Percentiles rank a stretch among this genome's conserved stretches.
These are phyloP conservation scores for Posidonia oceanica DNA, from an alignment of 116 monocot species.

Conservation along the genomic window DNA sequence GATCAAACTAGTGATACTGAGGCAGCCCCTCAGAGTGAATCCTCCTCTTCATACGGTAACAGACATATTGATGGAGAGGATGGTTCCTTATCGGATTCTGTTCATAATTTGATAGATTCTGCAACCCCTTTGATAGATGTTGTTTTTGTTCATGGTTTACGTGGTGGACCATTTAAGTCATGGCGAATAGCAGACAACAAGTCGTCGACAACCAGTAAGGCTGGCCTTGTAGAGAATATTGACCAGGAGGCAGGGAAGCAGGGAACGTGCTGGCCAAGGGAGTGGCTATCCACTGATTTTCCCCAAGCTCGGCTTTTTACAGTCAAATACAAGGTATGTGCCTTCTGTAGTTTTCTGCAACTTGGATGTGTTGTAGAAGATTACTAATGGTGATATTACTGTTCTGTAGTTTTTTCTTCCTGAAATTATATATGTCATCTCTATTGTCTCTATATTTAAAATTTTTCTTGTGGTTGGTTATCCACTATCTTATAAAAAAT, in stretches of 20 bases:
- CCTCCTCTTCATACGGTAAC: conserved; percentile 7
- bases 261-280: conserved; percentile 95
- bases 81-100: conserved; percentile 11
- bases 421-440: not conserved
- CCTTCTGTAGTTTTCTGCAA: not conserved
- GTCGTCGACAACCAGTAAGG: conserved; percentile 78
- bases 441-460: not conserved
- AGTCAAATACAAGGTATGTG: conserved; percentile 88
- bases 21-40: conserved; percentile 4
- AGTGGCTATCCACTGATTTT: conserved; percentile 89
- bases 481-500: conserved; percentile 9
- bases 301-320: conserved; percentile 71
- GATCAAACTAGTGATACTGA: conserved; percentile 11
- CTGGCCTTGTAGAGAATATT: conserved; percentile 84
- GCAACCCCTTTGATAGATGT: conserved; percentile 50
- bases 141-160: conserved; percentile 89
- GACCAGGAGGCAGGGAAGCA: conserved; percentile 92
- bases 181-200: conserved; percentile 96
- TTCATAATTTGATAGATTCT: conserved; percentile 2
- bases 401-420: not conserved
- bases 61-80: conserved; percentile 4
- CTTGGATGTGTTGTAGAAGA: not conserved
- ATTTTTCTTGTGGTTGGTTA: conserved; percentile 3
- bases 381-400: not conserved
- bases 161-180: conserved; percentile 96